A percentile compares a stretch with the other conserved stretches of the same genome.
These are phyloP conservation scores for Coffea canephora DNA, from an alignment of 257 asterid species.

Conservation along the genomic window DNA sequence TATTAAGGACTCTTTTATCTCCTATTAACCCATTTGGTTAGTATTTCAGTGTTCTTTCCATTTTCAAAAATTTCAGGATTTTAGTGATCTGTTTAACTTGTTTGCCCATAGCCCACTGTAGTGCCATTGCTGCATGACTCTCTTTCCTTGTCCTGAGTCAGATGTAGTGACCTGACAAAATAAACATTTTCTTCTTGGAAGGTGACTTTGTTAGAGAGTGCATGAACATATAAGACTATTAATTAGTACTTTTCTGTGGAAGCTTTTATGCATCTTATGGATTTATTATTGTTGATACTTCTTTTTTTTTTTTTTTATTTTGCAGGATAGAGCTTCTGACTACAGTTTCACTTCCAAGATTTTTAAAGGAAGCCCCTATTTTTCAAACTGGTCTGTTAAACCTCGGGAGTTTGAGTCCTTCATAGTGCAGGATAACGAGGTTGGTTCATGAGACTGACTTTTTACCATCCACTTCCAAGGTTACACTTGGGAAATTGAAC, in stretches of 20 bases:
- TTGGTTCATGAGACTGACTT: slow-evolving; percentile 12
- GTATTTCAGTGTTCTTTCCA: too few relatives aligned
- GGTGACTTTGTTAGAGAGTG: not conserved
- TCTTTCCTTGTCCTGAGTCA: not conserved
- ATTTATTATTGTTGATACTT: too few relatives aligned
- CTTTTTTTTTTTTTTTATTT: not conserved
- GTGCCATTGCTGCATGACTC: not conserved
- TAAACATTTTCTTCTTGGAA: not conserved
- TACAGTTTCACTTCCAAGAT: slow-evolving; percentile 61
- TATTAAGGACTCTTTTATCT: too few relatives aligned
- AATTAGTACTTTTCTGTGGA: too few relatives aligned
- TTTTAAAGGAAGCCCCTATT: slow-evolving; percentile 60
- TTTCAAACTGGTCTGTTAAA: slow-evolving; percentile 69
- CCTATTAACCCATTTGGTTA: not conserved
- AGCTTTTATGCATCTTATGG: not conserved
- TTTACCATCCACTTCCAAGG: too few relatives aligned
- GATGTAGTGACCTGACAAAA: not conserved
- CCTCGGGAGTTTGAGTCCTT: slow-evolving; percentile 64
- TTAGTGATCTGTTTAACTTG: not conserved
- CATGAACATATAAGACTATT: not conserved
- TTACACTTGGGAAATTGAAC: too few relatives aligned
- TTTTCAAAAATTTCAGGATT: too few relatives aligned
- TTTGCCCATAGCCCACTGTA: not conserved
- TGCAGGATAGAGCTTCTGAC: slow-evolving; percentile 60
- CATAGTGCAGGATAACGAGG: slow-evolving; percentile 24